Percentiles rank a stretch among this genome's conserved stretches.
Conservation (phyloP, 345 rosid genomes). For the Populus deltoides region DNA sequence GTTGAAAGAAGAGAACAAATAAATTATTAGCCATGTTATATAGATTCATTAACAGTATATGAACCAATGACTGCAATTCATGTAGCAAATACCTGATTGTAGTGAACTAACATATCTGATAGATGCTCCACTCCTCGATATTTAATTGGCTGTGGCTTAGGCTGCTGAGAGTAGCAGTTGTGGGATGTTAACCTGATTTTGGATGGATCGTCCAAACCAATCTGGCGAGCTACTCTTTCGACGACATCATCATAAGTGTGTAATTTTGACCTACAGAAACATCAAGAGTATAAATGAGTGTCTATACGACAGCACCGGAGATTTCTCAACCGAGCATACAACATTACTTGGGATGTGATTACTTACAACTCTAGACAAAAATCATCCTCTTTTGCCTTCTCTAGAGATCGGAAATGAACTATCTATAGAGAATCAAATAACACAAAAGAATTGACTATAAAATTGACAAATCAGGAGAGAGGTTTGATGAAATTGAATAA, state of each 20-base stretch:
- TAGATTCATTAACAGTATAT: not conserved
- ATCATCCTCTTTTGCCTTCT: slow-evolving; percentile 84
- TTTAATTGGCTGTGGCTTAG: slow-evolving; percentile 91
- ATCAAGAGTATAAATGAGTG: slow-evolving; percentile 10
- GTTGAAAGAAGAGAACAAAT: slow-evolving; percentile 18
- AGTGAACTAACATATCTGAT: slow-evolving; percentile 86
- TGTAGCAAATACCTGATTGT: slow-evolving; percentile 64
- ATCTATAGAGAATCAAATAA: slow-evolving; percentile 44
- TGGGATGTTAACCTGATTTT: slow-evolving; percentile 93
- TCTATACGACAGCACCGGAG: not conserved
- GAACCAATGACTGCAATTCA: not conserved
- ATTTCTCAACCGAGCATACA: not conserved
- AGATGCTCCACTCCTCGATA: slow-evolving; percentile 85
- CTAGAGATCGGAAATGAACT: slow-evolving; percentile 84
- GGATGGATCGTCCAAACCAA: slow-evolving; percentile 85
- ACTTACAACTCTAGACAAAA: slow-evolving; percentile 91
- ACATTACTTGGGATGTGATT: not conserved
- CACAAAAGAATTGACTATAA: not conserved
- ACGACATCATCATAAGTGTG: slow-evolving; percentile 94
- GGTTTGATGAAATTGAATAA: not conserved
- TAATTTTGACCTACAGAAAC: slow-evolving; percentile 66
- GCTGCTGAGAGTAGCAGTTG: slow-evolving; percentile 98
- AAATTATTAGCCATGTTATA: not conserved
- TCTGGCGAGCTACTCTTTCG: slow-evolving; percentile 73
- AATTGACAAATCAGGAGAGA: not conserved